Conservation (phyloP, 805 yeast species). For the Wilhelminamyces savonicus region DNA sequence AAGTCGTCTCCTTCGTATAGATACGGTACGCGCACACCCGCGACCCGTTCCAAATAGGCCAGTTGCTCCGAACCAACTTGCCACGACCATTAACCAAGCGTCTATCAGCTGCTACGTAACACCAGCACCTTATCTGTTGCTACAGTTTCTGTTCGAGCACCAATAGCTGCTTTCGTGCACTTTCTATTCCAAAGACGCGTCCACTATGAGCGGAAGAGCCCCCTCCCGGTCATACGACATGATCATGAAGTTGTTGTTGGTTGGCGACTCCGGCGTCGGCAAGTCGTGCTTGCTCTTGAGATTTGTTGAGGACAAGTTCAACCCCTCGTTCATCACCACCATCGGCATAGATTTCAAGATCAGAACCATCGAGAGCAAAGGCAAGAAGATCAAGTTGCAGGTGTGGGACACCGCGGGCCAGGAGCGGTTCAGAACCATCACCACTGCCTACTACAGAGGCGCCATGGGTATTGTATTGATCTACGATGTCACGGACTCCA, state of each 20-base stretch:
- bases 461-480: constrained; percentile 84
- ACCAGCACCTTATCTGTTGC: too few species aligned
- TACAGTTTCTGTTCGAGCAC: too few species aligned
- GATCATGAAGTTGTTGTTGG: constrained; percentile 85
- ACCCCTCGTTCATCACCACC: constrained; percentile 94
- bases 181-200: too few species aligned
- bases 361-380: constrained; percentile 90
- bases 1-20: too few species aligned
- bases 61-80: too few species aligned
- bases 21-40: too few species aligned
- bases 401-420: constrained; percentile 99
- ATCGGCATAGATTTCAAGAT: constrained; percentile 98
- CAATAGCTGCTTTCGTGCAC: too few species aligned
- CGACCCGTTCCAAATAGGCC: too few species aligned
- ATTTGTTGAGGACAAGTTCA: constrained; percentile 94
- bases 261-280: constrained; percentile 90
- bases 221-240: constrained; percentile 77
- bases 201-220: too few species aligned
- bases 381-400: constrained; percentile 88
- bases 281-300: constrained; percentile 86
- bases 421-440: constrained; percentile 90
- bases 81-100: too few species aligned
- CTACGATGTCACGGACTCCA: constrained; percentile 81
- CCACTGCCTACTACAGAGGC: constrained; percentile 87
- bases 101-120: too few species aligned